Percentiles rank a stretch among this genome's conserved stretches.
Evolutionary conservation across 805 yeast genomes (phyloP).

Genomic region (Yarrowia sp.): DNA sequence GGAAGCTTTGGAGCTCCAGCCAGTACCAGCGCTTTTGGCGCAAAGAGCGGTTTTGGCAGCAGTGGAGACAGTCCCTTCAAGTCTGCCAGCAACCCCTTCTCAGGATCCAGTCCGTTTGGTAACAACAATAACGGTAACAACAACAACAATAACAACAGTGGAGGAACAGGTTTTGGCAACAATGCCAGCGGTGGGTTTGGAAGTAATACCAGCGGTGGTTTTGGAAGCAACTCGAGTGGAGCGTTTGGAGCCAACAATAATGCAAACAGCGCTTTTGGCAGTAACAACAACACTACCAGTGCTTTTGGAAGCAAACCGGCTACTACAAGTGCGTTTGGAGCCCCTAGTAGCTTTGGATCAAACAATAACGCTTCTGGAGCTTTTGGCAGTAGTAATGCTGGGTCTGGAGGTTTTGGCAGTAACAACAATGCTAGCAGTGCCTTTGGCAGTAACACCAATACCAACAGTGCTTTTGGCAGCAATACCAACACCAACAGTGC

Average conservation of each 20-base stretch:
- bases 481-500: slow-evolving; percentile 31
- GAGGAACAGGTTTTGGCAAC: slow-evolving; percentile 18
- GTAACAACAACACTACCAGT: no score
- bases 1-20: background rate
- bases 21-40: background rate
- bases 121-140: background rate
- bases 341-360: background rate
- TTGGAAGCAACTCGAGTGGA: background rate
- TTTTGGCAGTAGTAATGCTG: no score
- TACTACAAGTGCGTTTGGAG: background rate
- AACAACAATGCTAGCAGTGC: background rate
- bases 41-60: slow-evolving; percentile 41
- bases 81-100: slow-evolving; percentile 1
- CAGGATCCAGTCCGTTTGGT: background rate
- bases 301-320: slow-evolving; percentile 1
- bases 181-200: no score
- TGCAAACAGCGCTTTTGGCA: background rate
- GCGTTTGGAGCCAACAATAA: slow-evolving; percentile 3
- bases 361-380: background rate
- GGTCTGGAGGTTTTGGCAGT: background rate
- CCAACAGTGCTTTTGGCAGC: slow-evolving; percentile 11
- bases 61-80: slow-evolving; percentile 27
- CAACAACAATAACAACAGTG: background rate
- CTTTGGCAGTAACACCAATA: background rate
- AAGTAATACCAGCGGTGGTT: slow-evolving; percentile 1